Base-by-base conservation (phyloP, 1,284 basidiomycete genomes). In the Rhizoctonia solani region DNA sequence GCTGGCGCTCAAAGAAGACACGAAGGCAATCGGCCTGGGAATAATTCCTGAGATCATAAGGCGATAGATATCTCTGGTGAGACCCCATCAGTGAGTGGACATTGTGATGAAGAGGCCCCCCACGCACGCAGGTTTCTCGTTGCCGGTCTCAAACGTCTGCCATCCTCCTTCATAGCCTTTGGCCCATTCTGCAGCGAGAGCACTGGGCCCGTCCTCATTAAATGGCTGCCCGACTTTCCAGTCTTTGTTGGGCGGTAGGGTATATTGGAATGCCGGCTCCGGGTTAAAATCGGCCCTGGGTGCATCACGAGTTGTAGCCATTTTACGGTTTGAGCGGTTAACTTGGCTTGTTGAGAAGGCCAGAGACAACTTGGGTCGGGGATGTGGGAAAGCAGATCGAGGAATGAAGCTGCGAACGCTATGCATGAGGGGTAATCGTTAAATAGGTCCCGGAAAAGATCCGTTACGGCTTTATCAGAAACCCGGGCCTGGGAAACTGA, bases 1-100 rank as follows among this genome's bases (percentile, higher is more conserved):
- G 52, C 82, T 76, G 1, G 74, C 72, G 13, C 83, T 83, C 19
- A 88, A 68, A 11, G 87, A 85, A 3, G 89, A 90, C 16, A 91
- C 83, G 69, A 92, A 85, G 0, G 87, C 89, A 68, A 91, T 84
- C 1, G 90, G 90, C 44, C 90, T 82, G 13, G 89, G 90, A 37
- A 86, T 77, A 66, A 90, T 83, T 0, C 83, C 84, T 44, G 86
- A 87, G 29, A 86, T 89, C 77, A 91, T 77, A 69, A 92, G 74
- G 59, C 80, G 77, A 74, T 87, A 85, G 16, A 79, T 72, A 67
- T 82, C 81, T 71, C 82, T 83, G 13, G 49, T 34, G 32, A n/a
- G n/a, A n/a, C n/a, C n/a, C n/a, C n/a, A n/a, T n/a, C n/a, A n/a
- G n/a, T n/a, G n/a, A n/a, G n/a, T n/a, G n/a, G n/a, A n/a, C n/a